A percentile compares a stretch with the other conserved stretches of the same genome.
Conservation (phyloP, 2,329 filamentous ascomycete genomes). For the Cladophialophora yegresii region DNA sequence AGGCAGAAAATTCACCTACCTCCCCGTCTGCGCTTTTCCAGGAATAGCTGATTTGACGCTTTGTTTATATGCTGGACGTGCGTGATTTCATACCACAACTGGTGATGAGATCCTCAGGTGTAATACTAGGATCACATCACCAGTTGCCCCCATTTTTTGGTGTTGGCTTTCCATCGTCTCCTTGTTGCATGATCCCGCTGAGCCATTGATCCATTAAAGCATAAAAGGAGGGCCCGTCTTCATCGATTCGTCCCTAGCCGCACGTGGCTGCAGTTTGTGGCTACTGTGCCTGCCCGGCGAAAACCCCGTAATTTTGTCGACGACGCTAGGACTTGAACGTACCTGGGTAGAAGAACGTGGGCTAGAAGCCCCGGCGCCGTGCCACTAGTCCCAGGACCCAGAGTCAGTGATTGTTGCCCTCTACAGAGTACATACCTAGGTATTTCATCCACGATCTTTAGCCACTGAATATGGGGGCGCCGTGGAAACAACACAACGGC, state of each 20-base stretch:
- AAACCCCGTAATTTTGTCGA: background rate
- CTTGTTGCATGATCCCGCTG: no score
- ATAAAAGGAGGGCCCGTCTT: no score
- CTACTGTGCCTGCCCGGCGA: background rate
- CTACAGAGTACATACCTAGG: no score
- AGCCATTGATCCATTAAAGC: no score
- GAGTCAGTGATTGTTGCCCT: background rate
- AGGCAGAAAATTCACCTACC: no score
- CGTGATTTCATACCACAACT: background rate
- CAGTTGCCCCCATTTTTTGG: background rate
- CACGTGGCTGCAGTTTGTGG: background rate
- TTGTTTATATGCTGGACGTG: background rate
- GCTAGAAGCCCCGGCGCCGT: background rate
- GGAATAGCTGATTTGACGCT: background rate
- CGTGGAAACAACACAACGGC: background rate
- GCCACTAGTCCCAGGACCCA: background rate
- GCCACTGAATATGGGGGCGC: background rate
- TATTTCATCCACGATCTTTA: background rate
- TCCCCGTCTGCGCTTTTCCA: background rate
- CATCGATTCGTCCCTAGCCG: no score
- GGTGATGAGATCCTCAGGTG: background rate
- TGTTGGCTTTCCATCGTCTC: background rate
- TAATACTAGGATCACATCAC: background rate
- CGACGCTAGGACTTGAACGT: background rate
- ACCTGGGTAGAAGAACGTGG: background rate